Percentiles rank a stretch among this genome's conserved stretches.
Evolutionary conservation across 257 asterid genomes (phyloP).

Genomic region (Nemophila menziesii): DNA sequence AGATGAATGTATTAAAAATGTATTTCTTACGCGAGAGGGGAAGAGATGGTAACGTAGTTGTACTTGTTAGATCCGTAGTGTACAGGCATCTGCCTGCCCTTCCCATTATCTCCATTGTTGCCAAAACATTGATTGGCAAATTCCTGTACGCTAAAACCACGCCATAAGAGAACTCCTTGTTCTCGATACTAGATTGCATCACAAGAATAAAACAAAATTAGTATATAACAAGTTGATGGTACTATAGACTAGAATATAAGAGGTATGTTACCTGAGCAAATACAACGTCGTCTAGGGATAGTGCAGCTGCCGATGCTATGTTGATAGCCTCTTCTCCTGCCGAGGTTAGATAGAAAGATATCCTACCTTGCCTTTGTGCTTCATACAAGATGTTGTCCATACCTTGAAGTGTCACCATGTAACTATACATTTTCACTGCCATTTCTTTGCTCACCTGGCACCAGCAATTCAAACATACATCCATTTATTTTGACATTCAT

Average conservation of each 20-base stretch:
- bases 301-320: conserved; percentile 89
- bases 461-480: not conserved
- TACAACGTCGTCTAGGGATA: conserved; percentile 40
- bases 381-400: conserved; percentile 68
- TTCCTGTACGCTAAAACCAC: conserved; percentile 69
- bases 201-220: not conserved
- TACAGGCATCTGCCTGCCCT: conserved; percentile 95
- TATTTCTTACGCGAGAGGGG: conserved; percentile 66
- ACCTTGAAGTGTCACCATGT: conserved; percentile 64
- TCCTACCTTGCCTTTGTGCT: no score
- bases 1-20: no score
- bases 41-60: conserved; percentile 63
- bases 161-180: conserved; percentile 84
- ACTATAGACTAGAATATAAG: not conserved
- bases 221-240: no score
- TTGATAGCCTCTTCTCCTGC: conserved; percentile 71
- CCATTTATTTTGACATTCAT: not conserved
- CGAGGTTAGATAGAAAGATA: conserved; percentile 65
- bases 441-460: conserved; percentile 51
- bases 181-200: conserved; percentile 55
- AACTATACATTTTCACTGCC: no score
- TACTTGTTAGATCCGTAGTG: conserved; percentile 73
- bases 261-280: conserved; percentile 48
- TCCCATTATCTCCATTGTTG: conserved; percentile 52
- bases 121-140: conserved; percentile 77